These are phyloP conservation scores for Setomelanomma holmii DNA, from an alignment of 2,329 filamentous ascomycete genomes.

Conservation along the genomic window DNA sequence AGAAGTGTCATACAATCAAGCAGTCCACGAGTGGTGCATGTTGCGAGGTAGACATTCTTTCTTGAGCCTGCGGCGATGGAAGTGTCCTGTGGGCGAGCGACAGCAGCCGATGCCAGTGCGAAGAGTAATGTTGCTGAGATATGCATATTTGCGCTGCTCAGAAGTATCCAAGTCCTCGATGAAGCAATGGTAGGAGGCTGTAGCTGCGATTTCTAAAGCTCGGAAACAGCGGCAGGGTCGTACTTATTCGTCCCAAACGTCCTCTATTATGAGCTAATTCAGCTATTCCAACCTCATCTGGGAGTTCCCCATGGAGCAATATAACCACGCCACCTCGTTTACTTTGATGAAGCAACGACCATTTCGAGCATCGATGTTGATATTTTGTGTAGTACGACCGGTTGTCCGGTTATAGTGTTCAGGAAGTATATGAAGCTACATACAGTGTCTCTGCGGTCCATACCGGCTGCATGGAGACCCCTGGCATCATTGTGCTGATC, in stretches of 20 bases:
- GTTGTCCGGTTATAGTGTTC: constrained; percentile 6
- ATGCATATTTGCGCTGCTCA: neutral
- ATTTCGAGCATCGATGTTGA: neutral
- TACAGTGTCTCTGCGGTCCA: constrained; percentile 3
- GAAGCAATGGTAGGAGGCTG: neutral
- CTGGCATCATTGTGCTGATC: neutral
- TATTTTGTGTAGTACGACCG: neutral
- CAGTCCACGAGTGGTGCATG: constrained; percentile 15
- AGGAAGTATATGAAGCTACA: constrained; percentile 1
- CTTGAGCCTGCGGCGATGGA: constrained; percentile 7
- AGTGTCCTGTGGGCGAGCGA: constrained; percentile 3
- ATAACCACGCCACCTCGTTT: constrained; percentile 7
- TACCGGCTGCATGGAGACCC: constrained; percentile 8
- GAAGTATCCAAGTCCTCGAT: neutral
- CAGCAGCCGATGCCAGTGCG: neutral
- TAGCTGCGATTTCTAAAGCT: neutral
- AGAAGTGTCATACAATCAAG: constrained; percentile 2
- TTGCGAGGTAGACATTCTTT: constrained; percentile 20
- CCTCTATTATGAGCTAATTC: neutral
- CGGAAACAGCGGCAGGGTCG: constrained; percentile 4
- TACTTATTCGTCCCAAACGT: neutral
- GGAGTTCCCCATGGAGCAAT: neutral
- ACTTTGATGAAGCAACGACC: constrained; percentile 2
- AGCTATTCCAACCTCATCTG: neutral
- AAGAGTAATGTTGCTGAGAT: constrained; percentile 5